Base-by-base conservation (phyloP, 169 alveolate species). In the Plasmodium knowlesi region DNA sequence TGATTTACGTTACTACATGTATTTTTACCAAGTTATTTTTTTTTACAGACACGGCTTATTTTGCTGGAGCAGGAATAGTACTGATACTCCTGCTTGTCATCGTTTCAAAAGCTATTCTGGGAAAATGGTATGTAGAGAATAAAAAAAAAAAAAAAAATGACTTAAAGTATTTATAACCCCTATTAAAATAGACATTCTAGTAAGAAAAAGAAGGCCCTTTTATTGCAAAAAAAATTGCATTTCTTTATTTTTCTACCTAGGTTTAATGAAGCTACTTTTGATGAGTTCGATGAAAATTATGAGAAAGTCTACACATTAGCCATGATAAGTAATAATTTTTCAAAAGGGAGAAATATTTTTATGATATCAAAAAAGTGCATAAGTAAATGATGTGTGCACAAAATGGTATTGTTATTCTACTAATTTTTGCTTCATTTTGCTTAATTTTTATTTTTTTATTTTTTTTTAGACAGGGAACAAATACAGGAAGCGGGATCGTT, bases 61-160 rank as follows among this genome's bases (percentile, higher is more conserved):
- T 85, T 85, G 93, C 93, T 85, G 93, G 93, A 54, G 93, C 93
- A 34, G 93, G 93, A 54, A 85, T 85, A 85, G 67, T 39, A 30
- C 57, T 85, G 93, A 73, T 76, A 12, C 83, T 85, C 93, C 93
- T 85, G 84, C 54, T 85, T 85, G 93, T 34, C 93, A 85, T 85
- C 61, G 83, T 79, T 85, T 85, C 84, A 72, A 85, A 85, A 67
- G 57, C 78, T 6, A 85, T 57, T n/a, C 50, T 43, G 34, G 80
- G 67, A 28, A 85, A 73, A 22, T 85, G 84, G 93, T 85, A 30
- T 14, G 76, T 16, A 84, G 10, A 61, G 8, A 61, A 61, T 61
- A 3, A 71, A 46, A 84, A 25, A 19, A 12, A 16, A 61, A 67
- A 73, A 50, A 32, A 46, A 61, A 19, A 37, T 16, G 10, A 3